Percentiles rank a stretch among this genome's conserved stretches.
Evolutionary conservation across 2,329 filamentous ascomycete species (phyloP).

Genomic region (Pyricularia sp.): DNA sequence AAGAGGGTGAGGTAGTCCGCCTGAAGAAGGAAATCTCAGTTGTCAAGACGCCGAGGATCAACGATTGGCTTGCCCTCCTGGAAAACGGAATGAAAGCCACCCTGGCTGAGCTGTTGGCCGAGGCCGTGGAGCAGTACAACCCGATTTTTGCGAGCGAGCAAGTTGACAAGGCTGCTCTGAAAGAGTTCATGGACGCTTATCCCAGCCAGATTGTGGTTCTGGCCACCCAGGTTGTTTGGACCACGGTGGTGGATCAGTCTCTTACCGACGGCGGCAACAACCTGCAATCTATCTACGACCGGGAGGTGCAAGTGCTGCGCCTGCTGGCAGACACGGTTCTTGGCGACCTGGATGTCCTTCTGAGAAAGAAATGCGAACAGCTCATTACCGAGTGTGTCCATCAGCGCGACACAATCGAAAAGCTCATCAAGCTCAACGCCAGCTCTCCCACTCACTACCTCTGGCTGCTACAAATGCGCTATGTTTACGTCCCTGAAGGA

Average conservation of each 20-base stretch:
- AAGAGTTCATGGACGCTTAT: slow-evolving; percentile 72
- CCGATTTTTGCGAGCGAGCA: slow-evolving; percentile 64
- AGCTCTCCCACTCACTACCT: slow-evolving; percentile 70
- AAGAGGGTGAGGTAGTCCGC: slow-evolving; percentile 82
- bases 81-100: slow-evolving; percentile 92
- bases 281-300: slow-evolving; percentile 64
- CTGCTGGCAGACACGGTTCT: slow-evolving; percentile 83
- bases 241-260: slow-evolving; percentile 71
- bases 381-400: slow-evolving; percentile 98
- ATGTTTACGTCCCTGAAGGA: slow-evolving; percentile 76
- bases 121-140: slow-evolving; percentile 76
- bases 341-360: slow-evolving; percentile 76
- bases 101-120: slow-evolving; percentile 78
- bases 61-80: slow-evolving; percentile 93
- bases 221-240: slow-evolving; percentile 91
- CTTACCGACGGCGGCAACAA: slow-evolving; percentile 62
- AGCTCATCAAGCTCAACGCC: slow-evolving; percentile 68
- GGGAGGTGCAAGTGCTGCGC: slow-evolving; percentile 75
- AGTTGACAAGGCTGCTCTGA: slow-evolving; percentile 62
- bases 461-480: slow-evolving; percentile 96
- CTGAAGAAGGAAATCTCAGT: slow-evolving; percentile 89
- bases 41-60: slow-evolving; percentile 90
- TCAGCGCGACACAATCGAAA: slow-evolving; percentile 87
- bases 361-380: slow-evolving; percentile 95
- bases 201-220: slow-evolving; percentile 94